Evolutionary conservation across 1,139 yeast species (phyloP).

Genomic region (Geotrichum candidum): DNA sequence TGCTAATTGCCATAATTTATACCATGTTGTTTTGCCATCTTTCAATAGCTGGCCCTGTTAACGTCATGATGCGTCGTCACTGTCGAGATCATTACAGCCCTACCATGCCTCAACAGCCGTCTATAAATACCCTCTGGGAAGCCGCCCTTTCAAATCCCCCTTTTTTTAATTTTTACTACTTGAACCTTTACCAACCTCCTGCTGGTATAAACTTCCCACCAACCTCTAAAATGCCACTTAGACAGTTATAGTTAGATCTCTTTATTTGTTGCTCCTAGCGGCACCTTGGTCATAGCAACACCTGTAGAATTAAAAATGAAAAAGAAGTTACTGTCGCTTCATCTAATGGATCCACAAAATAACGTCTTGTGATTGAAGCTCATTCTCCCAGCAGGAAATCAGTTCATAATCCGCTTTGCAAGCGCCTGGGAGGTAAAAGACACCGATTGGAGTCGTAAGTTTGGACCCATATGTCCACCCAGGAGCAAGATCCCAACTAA

Average conservation of each 20-base stretch:
- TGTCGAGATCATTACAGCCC: no score
- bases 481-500: neutral
- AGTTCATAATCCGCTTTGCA: neutral
- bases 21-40: no score
- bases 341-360: neutral
- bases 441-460: neutral
- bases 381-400: neutral
- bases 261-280: neutral
- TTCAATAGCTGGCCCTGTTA: no score
- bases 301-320: neutral
- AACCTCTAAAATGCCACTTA: neutral
- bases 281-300: neutral
- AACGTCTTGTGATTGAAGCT: neutral
- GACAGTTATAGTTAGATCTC: neutral
- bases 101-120: neutral
- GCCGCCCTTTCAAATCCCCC: neutral
- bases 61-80: no score
- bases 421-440: neutral
- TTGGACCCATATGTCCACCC: neutral
- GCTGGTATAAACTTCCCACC: neutral
- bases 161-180: neutral
- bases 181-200: neutral
- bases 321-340: neutral
- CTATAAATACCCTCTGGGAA: neutral
- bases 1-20: no score